Conservation (phyloP, 495 filamentous ascomycete genomes). For the Hypomontagnella monticulosa region DNA sequence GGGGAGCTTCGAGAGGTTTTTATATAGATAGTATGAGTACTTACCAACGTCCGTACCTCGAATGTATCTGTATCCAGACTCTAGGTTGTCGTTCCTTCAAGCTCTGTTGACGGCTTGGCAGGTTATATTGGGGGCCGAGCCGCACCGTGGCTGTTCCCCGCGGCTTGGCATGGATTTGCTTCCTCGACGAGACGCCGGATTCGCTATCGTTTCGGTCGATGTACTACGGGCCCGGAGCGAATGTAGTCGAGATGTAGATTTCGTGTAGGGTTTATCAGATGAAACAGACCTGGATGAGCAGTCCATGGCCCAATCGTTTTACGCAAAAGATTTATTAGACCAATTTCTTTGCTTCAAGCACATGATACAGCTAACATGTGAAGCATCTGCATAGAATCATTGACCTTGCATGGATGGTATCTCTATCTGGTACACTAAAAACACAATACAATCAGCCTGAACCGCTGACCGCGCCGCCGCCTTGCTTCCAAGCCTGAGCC, state of each 20-base stretch:
- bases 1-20: neutral
- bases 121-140: slow-evolving; percentile 18
- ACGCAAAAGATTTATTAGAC: slow-evolving; percentile 1
- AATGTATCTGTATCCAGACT: neutral
- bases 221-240: neutral
- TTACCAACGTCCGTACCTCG: neutral
- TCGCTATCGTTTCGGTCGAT: neutral
- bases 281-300: neutral
- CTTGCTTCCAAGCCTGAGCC: slow-evolving; percentile 91
- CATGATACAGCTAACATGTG: slow-evolving; percentile 27
- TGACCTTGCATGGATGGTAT: slow-evolving; percentile 15
- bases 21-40: neutral
- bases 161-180: slow-evolving; percentile 8
- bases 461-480: slow-evolving; percentile 43
- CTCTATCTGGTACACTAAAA: slow-evolving; percentile 2
- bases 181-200: too few species aligned
- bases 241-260: neutral
- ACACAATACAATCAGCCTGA: slow-evolving; percentile 2
- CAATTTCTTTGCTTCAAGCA: neutral
- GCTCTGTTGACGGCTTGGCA: slow-evolving; percentile 27
- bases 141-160: slow-evolving; percentile 24
- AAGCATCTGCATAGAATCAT: slow-evolving; percentile 8
- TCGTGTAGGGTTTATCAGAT: neutral
- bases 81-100: slow-evolving; percentile 35
- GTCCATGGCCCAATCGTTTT: neutral